These are phyloP conservation scores for Mucor lusitanicus DNA, from an alignment of 371 early-diverging fungal species.

Conservation along the genomic window DNA sequence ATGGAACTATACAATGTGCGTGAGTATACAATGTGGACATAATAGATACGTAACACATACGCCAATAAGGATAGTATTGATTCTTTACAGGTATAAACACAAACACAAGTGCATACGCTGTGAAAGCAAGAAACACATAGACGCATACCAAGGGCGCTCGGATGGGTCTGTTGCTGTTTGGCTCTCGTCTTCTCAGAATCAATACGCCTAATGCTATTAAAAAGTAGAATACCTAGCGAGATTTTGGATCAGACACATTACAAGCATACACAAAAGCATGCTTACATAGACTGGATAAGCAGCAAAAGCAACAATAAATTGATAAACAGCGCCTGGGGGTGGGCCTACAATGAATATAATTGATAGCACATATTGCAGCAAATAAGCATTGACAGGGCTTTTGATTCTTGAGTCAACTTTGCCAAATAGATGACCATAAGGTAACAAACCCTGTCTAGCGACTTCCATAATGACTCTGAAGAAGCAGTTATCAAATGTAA, in stretches of 20 bases:
- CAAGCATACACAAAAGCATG: not conserved
- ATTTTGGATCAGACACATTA: not conserved
- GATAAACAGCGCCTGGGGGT: constrained; percentile 45
- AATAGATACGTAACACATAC: constrained; percentile 20
- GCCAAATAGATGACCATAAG: constrained; percentile 43
- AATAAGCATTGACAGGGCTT: constrained; percentile 42
- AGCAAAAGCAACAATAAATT: constrained; percentile 43
- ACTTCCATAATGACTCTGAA: constrained; percentile 43
- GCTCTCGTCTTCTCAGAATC: constrained; percentile 39
- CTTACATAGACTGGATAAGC: constrained; percentile 44
- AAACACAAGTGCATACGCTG: constrained; percentile 41
- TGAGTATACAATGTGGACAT: not conserved
- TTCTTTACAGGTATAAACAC: constrained; percentile 47
- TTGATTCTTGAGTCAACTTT: constrained; percentile 32
- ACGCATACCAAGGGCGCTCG: constrained; percentile 35
- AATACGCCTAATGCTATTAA: constrained; percentile 35
- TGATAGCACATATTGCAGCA: constrained; percentile 38
- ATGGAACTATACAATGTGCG: constrained; percentile 30
- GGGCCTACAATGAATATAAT: constrained; percentile 39
- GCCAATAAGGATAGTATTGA: constrained; percentile 45
- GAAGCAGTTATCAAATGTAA: too few species aligned
- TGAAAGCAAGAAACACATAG: constrained; percentile 28
- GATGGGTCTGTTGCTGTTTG: constrained; percentile 37
- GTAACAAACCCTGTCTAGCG: constrained; percentile 38
- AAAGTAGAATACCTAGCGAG: constrained; percentile 36